A percentile compares a stretch with the other conserved stretches of the same genome.
Conservation (phyloP, 2,329 filamentous ascomycete species). For the Diaporthe capsici region DNA sequence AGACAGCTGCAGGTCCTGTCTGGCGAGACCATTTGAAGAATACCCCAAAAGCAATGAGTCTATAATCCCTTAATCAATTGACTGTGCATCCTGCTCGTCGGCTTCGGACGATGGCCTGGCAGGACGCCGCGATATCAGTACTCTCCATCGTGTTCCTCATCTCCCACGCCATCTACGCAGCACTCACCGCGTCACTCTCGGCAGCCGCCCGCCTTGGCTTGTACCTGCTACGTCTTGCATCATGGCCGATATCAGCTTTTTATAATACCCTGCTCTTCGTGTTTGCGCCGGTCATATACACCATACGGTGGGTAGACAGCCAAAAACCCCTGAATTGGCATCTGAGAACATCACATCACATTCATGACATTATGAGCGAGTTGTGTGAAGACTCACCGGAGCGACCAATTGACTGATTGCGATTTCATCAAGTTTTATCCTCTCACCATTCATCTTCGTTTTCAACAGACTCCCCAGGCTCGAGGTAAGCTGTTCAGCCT, state of each 20-base stretch:
- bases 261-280: constrained; percentile 39
- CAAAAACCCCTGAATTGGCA: background rate
- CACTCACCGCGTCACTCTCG: constrained; percentile 7
- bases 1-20: constrained; percentile 6
- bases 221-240: constrained; percentile 32
- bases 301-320: constrained; percentile 33
- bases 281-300: constrained; percentile 40
- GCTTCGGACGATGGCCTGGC: constrained; percentile 37
- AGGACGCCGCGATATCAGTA: constrained; percentile 30
- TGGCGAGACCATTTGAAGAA: background rate
- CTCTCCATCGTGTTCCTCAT: constrained; percentile 29
- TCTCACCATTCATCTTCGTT: constrained; percentile 48
- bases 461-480: constrained; percentile 30
- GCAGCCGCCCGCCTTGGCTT: background rate
- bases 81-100: background rate
- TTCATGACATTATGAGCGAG: background rate
- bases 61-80: background rate
- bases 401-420: background rate
- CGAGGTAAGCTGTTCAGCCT: constrained; percentile 29
- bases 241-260: constrained; percentile 35
- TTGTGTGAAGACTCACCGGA: background rate
- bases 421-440: constrained; percentile 8
- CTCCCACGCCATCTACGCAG: constrained; percentile 12
- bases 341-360: background rate
- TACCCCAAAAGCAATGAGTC: background rate